Conservation (phyloP, 2,329 filamentous ascomycete species). For the Colletotrichum sp. region DNA sequence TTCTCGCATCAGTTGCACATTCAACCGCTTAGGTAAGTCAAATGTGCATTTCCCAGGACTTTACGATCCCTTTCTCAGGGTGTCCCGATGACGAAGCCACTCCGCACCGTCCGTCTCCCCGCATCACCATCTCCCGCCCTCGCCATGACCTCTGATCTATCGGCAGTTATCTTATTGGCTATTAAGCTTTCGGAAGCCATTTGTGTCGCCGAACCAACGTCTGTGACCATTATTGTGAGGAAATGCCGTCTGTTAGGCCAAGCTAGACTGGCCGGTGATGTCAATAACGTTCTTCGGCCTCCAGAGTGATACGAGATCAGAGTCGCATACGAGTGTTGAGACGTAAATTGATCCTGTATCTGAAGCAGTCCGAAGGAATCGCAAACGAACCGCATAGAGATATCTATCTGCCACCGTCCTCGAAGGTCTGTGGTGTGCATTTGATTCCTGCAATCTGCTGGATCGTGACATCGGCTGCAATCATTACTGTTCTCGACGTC, state of each 20-base stretch:
- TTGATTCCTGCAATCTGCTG: background rate
- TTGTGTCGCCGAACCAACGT: background rate
- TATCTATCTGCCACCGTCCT: background rate
- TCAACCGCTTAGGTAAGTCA: background rate
- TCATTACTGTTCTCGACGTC: background rate
- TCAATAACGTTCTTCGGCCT: background rate
- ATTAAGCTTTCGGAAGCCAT: background rate
- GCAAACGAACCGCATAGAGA: background rate
- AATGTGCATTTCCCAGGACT: background rate
- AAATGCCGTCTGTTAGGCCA: background rate
- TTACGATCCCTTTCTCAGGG: background rate
- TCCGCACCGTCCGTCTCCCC: background rate
- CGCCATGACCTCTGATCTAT: background rate
- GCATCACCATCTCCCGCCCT: background rate
- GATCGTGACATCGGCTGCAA: background rate
- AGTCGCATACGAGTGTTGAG: background rate
- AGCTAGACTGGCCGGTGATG: background rate
- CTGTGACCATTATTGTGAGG: too few species aligned
- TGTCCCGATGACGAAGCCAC: background rate
- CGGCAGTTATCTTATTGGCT: slow-evolving; percentile 5
- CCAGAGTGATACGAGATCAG: background rate
- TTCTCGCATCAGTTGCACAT: background rate
- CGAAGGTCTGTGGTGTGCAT: background rate
- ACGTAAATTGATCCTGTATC: background rate
- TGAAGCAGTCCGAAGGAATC: background rate